Base-by-base conservation (phyloP, 1,284 basidiomycete species). In the Rhodotorula sp. region DNA sequence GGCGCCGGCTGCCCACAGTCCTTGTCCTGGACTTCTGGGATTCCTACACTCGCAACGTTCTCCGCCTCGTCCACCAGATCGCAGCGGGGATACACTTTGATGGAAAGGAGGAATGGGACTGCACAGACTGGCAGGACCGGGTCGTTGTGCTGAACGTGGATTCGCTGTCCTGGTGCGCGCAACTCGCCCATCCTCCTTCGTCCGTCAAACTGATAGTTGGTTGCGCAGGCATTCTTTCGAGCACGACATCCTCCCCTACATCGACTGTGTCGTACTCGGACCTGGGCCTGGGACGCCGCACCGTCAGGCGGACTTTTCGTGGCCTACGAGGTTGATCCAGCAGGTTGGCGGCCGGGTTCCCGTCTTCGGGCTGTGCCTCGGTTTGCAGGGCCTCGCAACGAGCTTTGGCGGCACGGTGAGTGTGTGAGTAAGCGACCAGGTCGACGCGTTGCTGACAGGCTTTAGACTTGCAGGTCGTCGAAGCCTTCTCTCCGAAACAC, bases 301-400 rank as follows among this genome's bases (percentile, higher is more conserved):
- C 52, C 82, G 84, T 48, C 77, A 82, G 11, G 74, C 79, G 46
- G 90, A 91, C 69, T 83, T 90, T 60, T 89, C 89, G 20, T 77
- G 90, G 52, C 83, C 90, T 62, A 84, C 82, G 63, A 81, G 87
- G 69, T 79, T 91, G 7, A 91, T 90, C 88, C 85, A 83, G 53
- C 76, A 89, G 30, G 73, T 83, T 15, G 83, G 85, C 24, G 77
- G 80, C 13, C 75, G 83, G 46, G 67, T 89, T 2, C 92, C 92
- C 1, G 85, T 92, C 53, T 89, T 94, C 69, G 92, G 92, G 4
- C 88, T 98, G 6, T 98, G 94, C 77, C 84, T 98, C 18, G 95
- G 95, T 0, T 86, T 94, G 64, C 95, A 98, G 79, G 94, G 93
- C 68, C 84, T 98, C 47, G 90, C 87, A 0, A 83, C 90, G 13